Conservation (phyloP, 257 asterid genomes). For the Osmanthus fragrans region DNA sequence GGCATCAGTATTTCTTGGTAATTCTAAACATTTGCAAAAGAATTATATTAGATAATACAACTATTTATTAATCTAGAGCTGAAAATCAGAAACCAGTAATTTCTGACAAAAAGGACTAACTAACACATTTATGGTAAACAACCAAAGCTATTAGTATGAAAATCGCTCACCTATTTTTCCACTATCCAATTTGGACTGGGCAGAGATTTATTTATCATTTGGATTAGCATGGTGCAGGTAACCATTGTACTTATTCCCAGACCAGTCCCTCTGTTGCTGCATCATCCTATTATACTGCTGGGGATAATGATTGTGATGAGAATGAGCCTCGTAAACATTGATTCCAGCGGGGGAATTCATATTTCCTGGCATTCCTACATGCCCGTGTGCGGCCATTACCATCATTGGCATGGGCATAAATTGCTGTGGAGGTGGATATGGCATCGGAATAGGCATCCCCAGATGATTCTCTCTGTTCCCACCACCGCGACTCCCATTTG, state of each 20-base stretch:
- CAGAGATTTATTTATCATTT: slow-evolving; percentile 47
- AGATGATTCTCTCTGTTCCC: slow-evolving; percentile 42
- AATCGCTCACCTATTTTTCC: slow-evolving; percentile 41
- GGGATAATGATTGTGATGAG: slow-evolving; percentile 46
- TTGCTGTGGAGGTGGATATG: slow-evolving; percentile 52
- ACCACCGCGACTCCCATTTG: slow-evolving; percentile 36
- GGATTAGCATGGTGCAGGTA: slow-evolving; percentile 54
- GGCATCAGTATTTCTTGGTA: background rate
- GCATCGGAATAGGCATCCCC: slow-evolving; percentile 47
- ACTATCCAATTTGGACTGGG: slow-evolving; percentile 7
- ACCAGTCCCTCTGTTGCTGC: slow-evolving; percentile 79
- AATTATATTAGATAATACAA: slow-evolving; percentile 11
- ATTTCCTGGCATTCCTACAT: slow-evolving; percentile 25
- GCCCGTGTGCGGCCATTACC: slow-evolving; percentile 49
- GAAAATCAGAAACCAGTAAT: slow-evolving; percentile 1
- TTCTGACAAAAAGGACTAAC: slow-evolving; percentile 15
- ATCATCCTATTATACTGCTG: slow-evolving; percentile 58
- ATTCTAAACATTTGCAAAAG: background rate
- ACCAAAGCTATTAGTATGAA: slow-evolving; percentile 9
- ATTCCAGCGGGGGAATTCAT: slow-evolving; percentile 6
- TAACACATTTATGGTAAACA: slow-evolving; percentile 4
- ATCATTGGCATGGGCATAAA: slow-evolving; percentile 60
- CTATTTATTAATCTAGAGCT: slow-evolving; percentile 15
- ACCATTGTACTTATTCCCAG: slow-evolving; percentile 57
- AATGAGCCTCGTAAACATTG: slow-evolving; percentile 42